Conservation (phyloP, 306 rosid species). For the Corylus heterophylla region DNA sequence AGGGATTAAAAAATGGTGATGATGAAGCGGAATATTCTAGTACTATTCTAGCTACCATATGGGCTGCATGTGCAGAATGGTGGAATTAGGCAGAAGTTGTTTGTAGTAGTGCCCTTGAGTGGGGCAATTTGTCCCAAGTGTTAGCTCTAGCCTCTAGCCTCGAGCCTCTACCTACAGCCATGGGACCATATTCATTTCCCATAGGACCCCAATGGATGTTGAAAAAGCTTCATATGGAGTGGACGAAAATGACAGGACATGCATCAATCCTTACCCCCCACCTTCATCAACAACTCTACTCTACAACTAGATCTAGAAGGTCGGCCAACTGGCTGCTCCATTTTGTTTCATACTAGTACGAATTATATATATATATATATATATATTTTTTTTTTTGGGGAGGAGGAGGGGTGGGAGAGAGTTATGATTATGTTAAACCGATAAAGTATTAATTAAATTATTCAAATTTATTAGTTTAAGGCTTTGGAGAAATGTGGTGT, state of each 20-base stretch:
- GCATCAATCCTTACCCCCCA: constrained; percentile 23
- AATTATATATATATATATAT: neutral
- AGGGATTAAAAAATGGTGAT: neutral
- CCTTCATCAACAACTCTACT: constrained; percentile 32
- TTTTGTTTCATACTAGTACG: constrained; percentile 27
- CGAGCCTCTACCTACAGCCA: neutral
- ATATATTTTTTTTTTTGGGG: neutral
- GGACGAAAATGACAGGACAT: constrained; percentile 48
- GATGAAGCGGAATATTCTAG: neutral
- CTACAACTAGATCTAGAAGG: neutral
- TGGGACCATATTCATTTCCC: constrained; percentile 36
- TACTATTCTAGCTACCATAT: neutral
- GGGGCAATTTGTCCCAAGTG: constrained; percentile 30
- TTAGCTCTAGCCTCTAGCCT: neutral
- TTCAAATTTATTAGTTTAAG: too few relatives aligned
- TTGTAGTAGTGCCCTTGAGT: constrained; percentile 24
- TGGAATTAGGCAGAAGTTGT: constrained; percentile 43
- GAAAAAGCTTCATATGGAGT: constrained; percentile 24
- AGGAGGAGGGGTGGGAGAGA: too few relatives aligned
- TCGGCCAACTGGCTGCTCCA: constrained; percentile 35
- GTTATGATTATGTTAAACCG: too few relatives aligned
- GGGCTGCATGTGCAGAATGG: constrained; percentile 42
- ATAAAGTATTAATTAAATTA: too few relatives aligned
- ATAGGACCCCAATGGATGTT: constrained; percentile 45
- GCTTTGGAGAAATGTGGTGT: too few relatives aligned